Percentiles rank a stretch among this genome's conserved stretches.
These are phyloP conservation scores for Corniculantispora saksenae DNA, from an alignment of 2,329 filamentous ascomycete genomes.

Conservation along the genomic window DNA sequence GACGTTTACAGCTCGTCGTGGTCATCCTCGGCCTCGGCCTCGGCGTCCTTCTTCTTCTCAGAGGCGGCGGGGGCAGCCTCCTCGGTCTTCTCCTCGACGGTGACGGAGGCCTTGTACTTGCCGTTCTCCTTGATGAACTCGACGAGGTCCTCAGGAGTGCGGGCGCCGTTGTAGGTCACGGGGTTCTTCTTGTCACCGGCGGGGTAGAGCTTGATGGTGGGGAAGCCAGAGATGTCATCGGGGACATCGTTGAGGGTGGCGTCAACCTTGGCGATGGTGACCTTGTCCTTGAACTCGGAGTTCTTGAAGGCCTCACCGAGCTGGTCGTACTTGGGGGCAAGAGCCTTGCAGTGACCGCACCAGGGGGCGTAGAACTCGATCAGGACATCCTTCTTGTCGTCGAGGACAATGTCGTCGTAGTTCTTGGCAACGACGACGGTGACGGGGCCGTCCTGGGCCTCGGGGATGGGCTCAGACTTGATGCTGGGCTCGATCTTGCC, in stretches of 20 bases:
- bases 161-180: constrained; percentile 82
- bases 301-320: constrained; percentile 76
- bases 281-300: constrained; percentile 78
- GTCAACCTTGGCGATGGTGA: constrained; percentile 96
- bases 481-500: constrained; percentile 94
- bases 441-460: constrained; percentile 88
- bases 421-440: constrained; percentile 87
- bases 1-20: constrained; percentile 76
- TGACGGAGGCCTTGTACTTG: constrained; percentile 77
- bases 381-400: constrained; percentile 94
- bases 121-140: constrained; percentile 94
- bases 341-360: constrained; percentile 99
- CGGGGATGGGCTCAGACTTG: constrained; percentile 96
- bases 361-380: constrained; percentile 98
- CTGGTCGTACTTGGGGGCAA: constrained; percentile 95
- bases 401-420: constrained; percentile 88
- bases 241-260: constrained; percentile 95
- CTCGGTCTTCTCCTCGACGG: constrained; percentile 54
- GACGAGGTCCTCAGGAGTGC: constrained; percentile 88
- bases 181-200: constrained; percentile 85
- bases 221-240: constrained; percentile 96
- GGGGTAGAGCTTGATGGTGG: constrained; percentile 97
- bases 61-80: constrained; percentile 57
- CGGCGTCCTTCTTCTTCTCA: constrained; percentile 48
- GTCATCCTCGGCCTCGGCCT: constrained; percentile 42